phyloP scores from a whole-genome alignment of 768 basidiomycete species.

The Pulveroboletus frians region DNA sequence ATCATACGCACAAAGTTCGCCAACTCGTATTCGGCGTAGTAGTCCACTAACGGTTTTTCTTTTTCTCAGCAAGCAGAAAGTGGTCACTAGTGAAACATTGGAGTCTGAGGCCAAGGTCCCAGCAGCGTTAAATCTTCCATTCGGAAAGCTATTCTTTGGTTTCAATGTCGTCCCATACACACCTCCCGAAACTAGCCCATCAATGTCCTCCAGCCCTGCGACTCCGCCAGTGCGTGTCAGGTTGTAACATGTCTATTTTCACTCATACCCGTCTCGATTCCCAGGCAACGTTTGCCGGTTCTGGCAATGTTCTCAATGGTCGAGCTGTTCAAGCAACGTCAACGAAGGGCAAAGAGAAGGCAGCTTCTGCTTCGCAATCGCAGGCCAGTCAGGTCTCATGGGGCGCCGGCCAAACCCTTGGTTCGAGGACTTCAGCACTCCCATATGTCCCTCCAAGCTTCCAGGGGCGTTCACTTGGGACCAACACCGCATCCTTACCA shows the following conservation, averaged over 20 bases:
- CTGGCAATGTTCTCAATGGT: conserved; percentile 65
- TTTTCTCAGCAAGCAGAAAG: conserved; percentile 61
- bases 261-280: not conserved
- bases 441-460: conserved; percentile 31
- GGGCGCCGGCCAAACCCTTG: conserved; percentile 48
- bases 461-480: conserved; percentile 39
- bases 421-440: conserved; percentile 24
- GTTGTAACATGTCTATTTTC: not conserved
- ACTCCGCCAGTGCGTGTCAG: conserved; percentile 26
- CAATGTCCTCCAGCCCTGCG: conserved; percentile 27
- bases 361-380: conserved; percentile 32
- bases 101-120: conserved; percentile 77
- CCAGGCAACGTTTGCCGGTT: conserved; percentile 53
- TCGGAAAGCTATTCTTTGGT: conserved; percentile 95
- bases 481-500: conserved; percentile 28
- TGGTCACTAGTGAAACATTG: conserved; percentile 77
- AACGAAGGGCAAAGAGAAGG: conserved; percentile 53
- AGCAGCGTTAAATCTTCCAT: conserved; percentile 83
- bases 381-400: conserved; percentile 35
- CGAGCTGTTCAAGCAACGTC: conserved; percentile 35
- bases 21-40: not conserved
- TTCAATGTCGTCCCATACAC: conserved; percentile 74
- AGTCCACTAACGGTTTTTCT: conserved; percentile 10
- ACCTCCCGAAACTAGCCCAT: conserved; percentile 38
- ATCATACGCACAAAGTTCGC: conserved; percentile 89